Evolutionary conservation across 257 asterid species (phyloP), one percentile per base, ranked within the genome.

Genomic region (Plantago ovata): DNA sequence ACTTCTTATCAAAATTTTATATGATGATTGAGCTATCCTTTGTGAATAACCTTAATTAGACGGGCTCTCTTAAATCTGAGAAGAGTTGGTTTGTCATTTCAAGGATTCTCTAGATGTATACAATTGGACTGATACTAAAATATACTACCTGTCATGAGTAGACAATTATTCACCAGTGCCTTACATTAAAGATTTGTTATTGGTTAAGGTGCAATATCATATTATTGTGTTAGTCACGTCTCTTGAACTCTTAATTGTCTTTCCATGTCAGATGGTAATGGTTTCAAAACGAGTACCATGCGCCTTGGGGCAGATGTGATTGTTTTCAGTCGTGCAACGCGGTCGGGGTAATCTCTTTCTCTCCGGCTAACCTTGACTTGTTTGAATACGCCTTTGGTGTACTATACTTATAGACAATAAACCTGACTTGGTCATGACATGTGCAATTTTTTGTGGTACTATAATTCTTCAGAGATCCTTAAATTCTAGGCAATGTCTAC

Each of bases 281-380:
- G 97, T 66, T 89, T 89, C 79, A 89, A 89, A 84, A 89, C 97
- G 67, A 89, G 97, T 73, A 89, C 97, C 75, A 89, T 89, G 97
- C 83, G 97, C 24, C 72, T 89, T 56, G 97, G 97, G 13, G 95
- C 97, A 63, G 97, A 89, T 65, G 97, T 75, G 50, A 81, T 89
- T 11, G 97, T 89, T 60, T 86, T 89, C 63, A 84, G 87, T 64
- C 94, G 96, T 63, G 62, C 94, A 60, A 58, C 78, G 56, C 85
- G 41, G 58, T 74, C 93, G n/a, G 84, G 95, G 96, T 86, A 84
- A 53, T 49, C 9, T 5, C 60, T 74, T 55, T 10, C 68, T 54
- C 63, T 68, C 71, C 39, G 23, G 10, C 38, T 36, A 41, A 49
- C 15, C 61, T 64, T 23, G 51, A 56, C 32, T 67, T 59, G 45